Conservation (phyloP, 306 rosid genomes). For the Adenanthera pavonina region DNA sequence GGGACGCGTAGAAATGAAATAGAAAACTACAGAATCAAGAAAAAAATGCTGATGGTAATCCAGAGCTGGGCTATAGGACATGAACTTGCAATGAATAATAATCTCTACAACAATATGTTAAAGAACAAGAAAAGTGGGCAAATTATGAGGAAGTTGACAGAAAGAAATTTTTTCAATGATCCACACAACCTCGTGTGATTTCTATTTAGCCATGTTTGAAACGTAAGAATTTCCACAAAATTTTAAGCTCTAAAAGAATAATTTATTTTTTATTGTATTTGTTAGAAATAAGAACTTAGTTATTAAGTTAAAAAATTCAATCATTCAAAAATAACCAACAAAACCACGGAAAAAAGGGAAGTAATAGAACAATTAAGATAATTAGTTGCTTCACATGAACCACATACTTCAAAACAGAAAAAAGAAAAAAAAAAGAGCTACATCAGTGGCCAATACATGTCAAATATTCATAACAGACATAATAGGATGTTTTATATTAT, state of each 20-base stretch:
- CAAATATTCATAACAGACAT: no score
- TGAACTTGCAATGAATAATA: no score
- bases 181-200: no score
- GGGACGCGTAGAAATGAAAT: not conserved
- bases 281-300: not conserved
- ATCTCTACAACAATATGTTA: no score
- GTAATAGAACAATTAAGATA: not conserved
- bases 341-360: not conserved
- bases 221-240: not conserved
- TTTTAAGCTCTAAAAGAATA: slow-evolving; percentile 3
- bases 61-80: no score
- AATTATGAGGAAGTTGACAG: no score
- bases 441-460: no score
- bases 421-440: no score
- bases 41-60: not conserved
- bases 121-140: no score
- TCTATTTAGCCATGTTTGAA: not conserved
- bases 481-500: no score
- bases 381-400: not conserved
- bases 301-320: not conserved
- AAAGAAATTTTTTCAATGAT: no score
- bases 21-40: not conserved
- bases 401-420: no score
- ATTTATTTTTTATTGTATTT: not conserved
- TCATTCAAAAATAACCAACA: not conserved